Conservation (phyloP, 169 alveolate genomes). For the Eimeria necatrix region DNA sequence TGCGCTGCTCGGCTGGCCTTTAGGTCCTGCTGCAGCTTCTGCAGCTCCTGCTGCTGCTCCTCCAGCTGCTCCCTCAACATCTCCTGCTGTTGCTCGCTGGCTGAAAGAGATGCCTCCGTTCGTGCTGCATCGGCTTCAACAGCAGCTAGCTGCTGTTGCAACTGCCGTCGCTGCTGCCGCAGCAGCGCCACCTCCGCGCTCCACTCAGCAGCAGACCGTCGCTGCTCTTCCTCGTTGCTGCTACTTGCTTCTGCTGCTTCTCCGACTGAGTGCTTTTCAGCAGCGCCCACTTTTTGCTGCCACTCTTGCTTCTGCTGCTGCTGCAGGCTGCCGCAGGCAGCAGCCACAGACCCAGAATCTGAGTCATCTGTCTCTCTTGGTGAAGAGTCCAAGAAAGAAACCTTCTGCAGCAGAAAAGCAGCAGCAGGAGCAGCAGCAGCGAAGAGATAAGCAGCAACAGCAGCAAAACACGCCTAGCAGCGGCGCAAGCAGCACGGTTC, state of each 20-base stretch:
- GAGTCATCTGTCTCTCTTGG: not conserved
- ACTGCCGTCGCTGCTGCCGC: conserved; percentile 58
- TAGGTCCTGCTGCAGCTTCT: conserved; percentile 71
- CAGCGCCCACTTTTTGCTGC: not conserved
- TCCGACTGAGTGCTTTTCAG: not conserved
- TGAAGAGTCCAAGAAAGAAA: not conserved
- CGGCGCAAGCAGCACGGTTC: too few species aligned
- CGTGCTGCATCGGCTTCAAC: conserved; percentile 15
- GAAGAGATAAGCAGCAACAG: not conserved
- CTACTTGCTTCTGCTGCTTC: not conserved
- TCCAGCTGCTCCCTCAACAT: conserved; percentile 1
- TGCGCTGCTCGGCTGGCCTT: conserved; percentile 53
- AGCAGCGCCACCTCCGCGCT: conserved; percentile 6
- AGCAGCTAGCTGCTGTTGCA: conserved; percentile 72
- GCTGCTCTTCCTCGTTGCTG: conserved; percentile 52
- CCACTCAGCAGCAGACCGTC: not conserved
- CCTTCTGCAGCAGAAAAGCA: not conserved
- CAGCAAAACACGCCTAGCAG: too few species aligned
- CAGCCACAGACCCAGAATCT: not conserved
- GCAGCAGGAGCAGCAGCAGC: not conserved
- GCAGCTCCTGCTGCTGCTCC: conserved; percentile 69
- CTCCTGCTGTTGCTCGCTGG: conserved; percentile 22
- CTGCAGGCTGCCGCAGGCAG: conserved; percentile 51
- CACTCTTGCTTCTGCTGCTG: conserved; percentile 18
- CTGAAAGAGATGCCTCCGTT: not conserved